A percentile compares a stretch with the other conserved stretches of the same genome.
Evolutionary conservation across 768 basidiomycete genomes (phyloP).

Genomic region (Boletus vermiculosoides): DNA sequence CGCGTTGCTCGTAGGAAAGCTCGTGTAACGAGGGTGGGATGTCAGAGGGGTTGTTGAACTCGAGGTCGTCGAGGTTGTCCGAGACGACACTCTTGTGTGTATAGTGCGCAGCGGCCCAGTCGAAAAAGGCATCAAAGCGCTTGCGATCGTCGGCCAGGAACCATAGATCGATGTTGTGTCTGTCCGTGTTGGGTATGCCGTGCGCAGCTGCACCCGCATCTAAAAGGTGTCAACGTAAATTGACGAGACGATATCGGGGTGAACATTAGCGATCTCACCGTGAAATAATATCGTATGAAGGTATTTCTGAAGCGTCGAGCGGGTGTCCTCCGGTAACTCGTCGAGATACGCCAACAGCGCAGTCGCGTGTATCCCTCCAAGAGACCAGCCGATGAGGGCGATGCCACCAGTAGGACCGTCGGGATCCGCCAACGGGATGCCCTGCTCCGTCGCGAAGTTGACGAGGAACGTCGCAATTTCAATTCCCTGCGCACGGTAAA

Average conservation of each 20-base stretch:
- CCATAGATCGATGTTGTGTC: not conserved
- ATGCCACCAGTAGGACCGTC: conserved; percentile 7
- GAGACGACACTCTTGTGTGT: conserved; percentile 17
- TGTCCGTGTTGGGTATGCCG: conserved; percentile 5
- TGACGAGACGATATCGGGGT: not conserved
- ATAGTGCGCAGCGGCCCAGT: conserved; percentile 16
- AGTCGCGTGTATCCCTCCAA: conserved; percentile 11
- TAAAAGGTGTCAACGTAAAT: not conserved
- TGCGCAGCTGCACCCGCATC: not conserved
- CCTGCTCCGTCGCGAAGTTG: conserved; percentile 13
- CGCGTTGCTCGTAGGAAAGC: conserved; percentile 13
- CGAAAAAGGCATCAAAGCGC: conserved; percentile 17
- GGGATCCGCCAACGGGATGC: conserved; percentile 15
- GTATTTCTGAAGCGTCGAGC: conserved; percentile 12
- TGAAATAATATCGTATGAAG: conserved; percentile 21
- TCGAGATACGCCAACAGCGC: conserved; percentile 18
- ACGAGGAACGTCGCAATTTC: conserved; percentile 21
- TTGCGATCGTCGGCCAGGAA: conserved; percentile 1
- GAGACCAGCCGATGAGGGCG: conserved; percentile 21
- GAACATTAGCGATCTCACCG: conserved; percentile 5
- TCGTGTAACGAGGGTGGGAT: conserved; percentile 12
- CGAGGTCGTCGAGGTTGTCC: conserved; percentile 16
- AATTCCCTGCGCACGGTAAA: conserved; percentile 15
- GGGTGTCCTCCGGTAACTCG: conserved; percentile 2
- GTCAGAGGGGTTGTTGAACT: conserved; percentile 8